These are phyloP conservation scores for Plasmopara halstedii DNA, from an alignment of 352 stramenopile genomes.

Conservation along the genomic window DNA sequence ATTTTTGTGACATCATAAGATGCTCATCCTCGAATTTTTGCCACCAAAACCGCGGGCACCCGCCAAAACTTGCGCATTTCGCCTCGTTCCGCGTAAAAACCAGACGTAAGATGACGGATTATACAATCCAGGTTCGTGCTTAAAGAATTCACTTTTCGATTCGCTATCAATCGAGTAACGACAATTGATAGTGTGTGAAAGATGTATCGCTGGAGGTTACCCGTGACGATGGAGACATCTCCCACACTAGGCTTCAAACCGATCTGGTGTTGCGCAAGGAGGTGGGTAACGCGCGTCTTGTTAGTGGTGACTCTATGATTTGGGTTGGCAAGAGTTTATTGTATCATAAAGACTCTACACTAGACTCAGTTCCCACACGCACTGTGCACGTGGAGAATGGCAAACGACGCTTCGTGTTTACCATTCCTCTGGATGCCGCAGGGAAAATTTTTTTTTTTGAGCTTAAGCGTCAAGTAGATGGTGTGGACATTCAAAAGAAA, in stretches of 20 bases:
- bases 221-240: slow-evolving; percentile 33
- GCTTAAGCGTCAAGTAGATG: slow-evolving; percentile 60
- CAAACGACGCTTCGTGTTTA: slow-evolving; percentile 66
- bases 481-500: slow-evolving; percentile 49
- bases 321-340: slow-evolving; percentile 55
- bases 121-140: slow-evolving; percentile 18
- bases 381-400: slow-evolving; percentile 48
- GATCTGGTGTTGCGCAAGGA: slow-evolving; percentile 67
- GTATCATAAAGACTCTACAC: slow-evolving; percentile 34
- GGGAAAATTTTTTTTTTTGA: slow-evolving; percentile 57
- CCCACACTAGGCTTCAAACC: slow-evolving; percentile 27
- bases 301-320: slow-evolving; percentile 60
- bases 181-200: slow-evolving; percentile 32
- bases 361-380: slow-evolving; percentile 22
- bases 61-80: neutral
- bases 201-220: slow-evolving; percentile 49
- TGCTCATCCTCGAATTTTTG: slow-evolving; percentile 4
- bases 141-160: neutral
- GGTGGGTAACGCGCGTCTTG: slow-evolving; percentile 68
- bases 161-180: neutral
- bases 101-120: slow-evolving; percentile 19
- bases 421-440: slow-evolving; percentile 22
- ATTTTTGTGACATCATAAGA: neutral
- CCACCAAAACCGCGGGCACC: slow-evolving; percentile 18
- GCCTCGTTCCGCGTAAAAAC: slow-evolving; percentile 4